phyloP scores from a whole-genome alignment of 345 rosid genomes.

The Anastatica hierochuntica region DNA sequence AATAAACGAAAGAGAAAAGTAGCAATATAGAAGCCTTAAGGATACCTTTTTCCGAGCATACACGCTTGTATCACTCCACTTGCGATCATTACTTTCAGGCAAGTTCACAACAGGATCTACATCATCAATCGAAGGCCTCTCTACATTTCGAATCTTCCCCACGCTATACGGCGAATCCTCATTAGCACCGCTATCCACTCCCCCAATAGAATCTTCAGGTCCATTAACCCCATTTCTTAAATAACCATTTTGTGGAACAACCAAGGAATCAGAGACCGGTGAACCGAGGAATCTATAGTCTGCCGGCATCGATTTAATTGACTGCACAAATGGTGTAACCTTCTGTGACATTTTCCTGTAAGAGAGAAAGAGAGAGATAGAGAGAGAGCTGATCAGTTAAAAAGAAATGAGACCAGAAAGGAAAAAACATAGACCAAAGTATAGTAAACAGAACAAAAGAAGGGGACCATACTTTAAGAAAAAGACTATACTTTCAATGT shows the following conservation, averaged over 20 bases:
- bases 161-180: conserved; percentile 80
- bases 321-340: conserved; percentile 45
- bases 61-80: conserved; percentile 71
- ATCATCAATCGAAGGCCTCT: conserved; percentile 34
- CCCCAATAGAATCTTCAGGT: conserved; percentile 26
- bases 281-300: conserved; percentile 50
- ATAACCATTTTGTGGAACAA: conserved; percentile 36
- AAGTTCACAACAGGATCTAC: conserved; percentile 43
- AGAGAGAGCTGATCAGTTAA: too few relatives aligned
- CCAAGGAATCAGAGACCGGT: conserved; percentile 31
- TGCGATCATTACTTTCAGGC: conserved; percentile 40
- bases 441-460: conserved; percentile 28
- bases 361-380: too few relatives aligned
- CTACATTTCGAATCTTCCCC: conserved; percentile 31
- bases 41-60: conserved; percentile 72
- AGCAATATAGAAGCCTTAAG: not conserved
- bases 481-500: conserved; percentile 28
- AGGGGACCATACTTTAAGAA: conserved; percentile 46
- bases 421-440: too few relatives aligned
- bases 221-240: conserved; percentile 27
- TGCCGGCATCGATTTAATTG: conserved; percentile 71
- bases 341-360: conserved; percentile 48
- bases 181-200: too few relatives aligned
- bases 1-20: too few relatives aligned
- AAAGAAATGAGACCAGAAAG: too few relatives aligned